Conservation (phyloP, 2,329 filamentous ascomycete genomes). For the Huntiella moniliformis region DNA sequence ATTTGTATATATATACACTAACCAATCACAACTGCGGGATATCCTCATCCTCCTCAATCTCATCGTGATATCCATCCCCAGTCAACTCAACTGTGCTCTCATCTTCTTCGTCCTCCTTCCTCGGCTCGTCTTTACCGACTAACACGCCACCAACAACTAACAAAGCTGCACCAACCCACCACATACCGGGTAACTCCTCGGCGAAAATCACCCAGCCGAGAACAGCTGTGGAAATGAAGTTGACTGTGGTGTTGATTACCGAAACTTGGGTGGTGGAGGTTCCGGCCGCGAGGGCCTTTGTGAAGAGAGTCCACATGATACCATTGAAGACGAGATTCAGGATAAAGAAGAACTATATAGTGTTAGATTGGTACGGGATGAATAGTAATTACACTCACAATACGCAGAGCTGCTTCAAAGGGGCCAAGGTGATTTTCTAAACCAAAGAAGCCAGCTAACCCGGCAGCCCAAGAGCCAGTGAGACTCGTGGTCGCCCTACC, state of each 20-base stretch:
- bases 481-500: slow-evolving; percentile 36
- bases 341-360: slow-evolving; percentile 46
- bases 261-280: slow-evolving; percentile 62
- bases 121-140: slow-evolving; percentile 48
- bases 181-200: slow-evolving; percentile 51
- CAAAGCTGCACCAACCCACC: slow-evolving; percentile 57
- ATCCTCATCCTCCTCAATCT: slow-evolving; percentile 19
- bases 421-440: slow-evolving; percentile 22
- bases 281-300: slow-evolving; percentile 53
- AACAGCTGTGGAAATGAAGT: slow-evolving; percentile 62
- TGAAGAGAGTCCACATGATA: slow-evolving; percentile 74
- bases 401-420: slow-evolving; percentile 31
- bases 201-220: slow-evolving; percentile 52
- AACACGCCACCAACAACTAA: slow-evolving; percentile 62
- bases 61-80: slow-evolving; percentile 1
- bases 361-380: not conserved
- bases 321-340: slow-evolving; percentile 60
- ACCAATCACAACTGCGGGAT: slow-evolving; percentile 10
- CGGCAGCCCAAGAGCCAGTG: slow-evolving; percentile 28
- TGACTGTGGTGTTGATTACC: slow-evolving; percentile 65
- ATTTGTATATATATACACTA: not conserved
- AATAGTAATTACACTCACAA: slow-evolving; percentile 22
- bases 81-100: slow-evolving; percentile 12
- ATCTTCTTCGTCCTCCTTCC: not conserved
- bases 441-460: slow-evolving; percentile 26